phyloP scores from a whole-genome alignment of 23 red algal genomes.

The Rhodosorus marinus region DNA sequence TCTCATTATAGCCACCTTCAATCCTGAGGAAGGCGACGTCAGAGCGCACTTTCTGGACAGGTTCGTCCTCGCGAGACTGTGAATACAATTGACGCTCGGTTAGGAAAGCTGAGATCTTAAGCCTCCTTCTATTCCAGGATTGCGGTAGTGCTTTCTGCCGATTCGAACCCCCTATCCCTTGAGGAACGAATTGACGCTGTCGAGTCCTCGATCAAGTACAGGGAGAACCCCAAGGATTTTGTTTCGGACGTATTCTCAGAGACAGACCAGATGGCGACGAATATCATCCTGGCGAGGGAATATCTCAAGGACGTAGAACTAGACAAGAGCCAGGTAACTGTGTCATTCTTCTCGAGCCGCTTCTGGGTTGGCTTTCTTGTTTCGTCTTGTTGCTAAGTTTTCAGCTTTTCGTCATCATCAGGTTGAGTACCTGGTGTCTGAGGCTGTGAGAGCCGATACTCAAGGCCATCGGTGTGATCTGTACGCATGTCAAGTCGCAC shows the following conservation, averaged over 20 bases:
- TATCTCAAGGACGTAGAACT: conserved; percentile 65
- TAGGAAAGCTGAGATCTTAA: too few species aligned
- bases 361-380: too few species aligned
- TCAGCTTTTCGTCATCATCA: too few species aligned
- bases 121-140: too few species aligned
- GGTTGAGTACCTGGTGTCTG: conserved; percentile 54
- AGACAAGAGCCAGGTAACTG: conserved; percentile 41
- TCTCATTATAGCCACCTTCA: conserved; percentile 90
- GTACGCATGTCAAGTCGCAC: conserved; percentile 71
- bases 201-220: conserved; percentile 30
- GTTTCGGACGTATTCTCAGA: conserved; percentile 7
- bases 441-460: conserved; percentile 43
- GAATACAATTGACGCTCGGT: too few species aligned
- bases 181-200: conserved; percentile 76
- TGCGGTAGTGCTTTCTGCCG: conserved; percentile 56
- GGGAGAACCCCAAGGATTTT: conserved; percentile 21
- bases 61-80: too few species aligned
- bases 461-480: conserved; percentile 86
- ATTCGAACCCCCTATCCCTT: conserved; percentile 43
- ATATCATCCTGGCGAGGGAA: conserved; percentile 84
- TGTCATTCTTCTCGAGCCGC: too few species aligned
- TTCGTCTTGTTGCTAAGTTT: too few species aligned
- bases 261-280: conserved; percentile 65
- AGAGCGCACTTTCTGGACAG: conserved; percentile 92
- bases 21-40: conserved; percentile 85